phyloP scores from a whole-genome alignment of 441 rosid genomes.

The Biscutella auriculata region DNA sequence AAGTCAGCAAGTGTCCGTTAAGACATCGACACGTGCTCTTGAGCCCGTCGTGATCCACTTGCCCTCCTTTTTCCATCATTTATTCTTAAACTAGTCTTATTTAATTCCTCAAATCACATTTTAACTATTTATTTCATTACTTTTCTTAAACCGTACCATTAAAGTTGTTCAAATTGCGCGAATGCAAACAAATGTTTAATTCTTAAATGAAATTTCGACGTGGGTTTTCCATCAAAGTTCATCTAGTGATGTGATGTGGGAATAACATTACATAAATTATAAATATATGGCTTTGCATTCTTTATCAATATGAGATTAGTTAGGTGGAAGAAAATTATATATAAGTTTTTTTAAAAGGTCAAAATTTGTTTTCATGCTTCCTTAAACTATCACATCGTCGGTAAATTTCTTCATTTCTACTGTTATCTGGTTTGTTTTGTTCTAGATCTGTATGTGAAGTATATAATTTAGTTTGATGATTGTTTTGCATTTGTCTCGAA shows the following conservation, averaged over 20 bases:
- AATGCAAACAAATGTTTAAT: background rate
- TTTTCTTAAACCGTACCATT: too few species aligned
- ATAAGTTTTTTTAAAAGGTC: background rate
- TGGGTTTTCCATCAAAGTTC: background rate
- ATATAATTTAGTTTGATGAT: background rate
- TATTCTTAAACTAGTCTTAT: conserved; percentile 7
- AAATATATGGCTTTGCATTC: background rate
- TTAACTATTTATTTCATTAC: too few species aligned
- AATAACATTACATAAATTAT: background rate
- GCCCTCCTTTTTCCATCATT: conserved; percentile 7
- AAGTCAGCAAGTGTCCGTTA: conserved; percentile 27
- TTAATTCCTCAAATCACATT: conserved; percentile 13
- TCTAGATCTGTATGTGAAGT: background rate
- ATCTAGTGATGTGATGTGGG: conserved; percentile 6
- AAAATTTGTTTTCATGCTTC: background rate
- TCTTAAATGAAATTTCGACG: background rate
- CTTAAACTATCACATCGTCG: background rate
- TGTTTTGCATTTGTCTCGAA: background rate
- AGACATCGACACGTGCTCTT: conserved; percentile 33
- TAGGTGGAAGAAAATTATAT: background rate
- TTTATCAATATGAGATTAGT: conserved; percentile 1
- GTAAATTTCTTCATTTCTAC: background rate
- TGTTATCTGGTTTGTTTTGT: background rate
- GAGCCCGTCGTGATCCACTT: conserved; percentile 27
- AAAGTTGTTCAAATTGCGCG: background rate